Percentiles rank a stretch among this genome's conserved stretches.
phyloP scores from a whole-genome alignment of 176 grass and related monocot species.

The Cenchrus purpureus region DNA sequence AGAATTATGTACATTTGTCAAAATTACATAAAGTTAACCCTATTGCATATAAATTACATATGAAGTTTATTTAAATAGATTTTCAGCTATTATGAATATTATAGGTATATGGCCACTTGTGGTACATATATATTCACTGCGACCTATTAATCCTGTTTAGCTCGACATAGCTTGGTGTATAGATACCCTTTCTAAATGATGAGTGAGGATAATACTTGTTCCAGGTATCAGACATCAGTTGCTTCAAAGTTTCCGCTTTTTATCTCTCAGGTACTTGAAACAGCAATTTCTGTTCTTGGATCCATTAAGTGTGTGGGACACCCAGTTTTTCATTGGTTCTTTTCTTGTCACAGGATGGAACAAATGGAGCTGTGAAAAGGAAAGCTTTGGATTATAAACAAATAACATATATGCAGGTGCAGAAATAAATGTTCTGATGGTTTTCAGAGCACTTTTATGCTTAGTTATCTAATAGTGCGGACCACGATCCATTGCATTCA shows the following conservation, averaged over 20 bases:
- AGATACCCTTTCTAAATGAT: slow-evolving; percentile 18
- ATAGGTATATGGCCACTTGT: not conserved
- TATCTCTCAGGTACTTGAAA: slow-evolving; percentile 80
- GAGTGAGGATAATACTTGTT: slow-evolving; percentile 32
- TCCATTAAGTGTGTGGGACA: slow-evolving; percentile 28
- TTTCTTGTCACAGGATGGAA: slow-evolving; percentile 78
- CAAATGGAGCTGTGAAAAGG: slow-evolving; percentile 89
- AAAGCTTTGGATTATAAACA: slow-evolving; percentile 92
- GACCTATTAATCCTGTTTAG: not conserved
- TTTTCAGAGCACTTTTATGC: slow-evolving; percentile 6
- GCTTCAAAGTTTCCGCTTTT: slow-evolving; percentile 95
- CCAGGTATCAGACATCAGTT: slow-evolving; percentile 80
- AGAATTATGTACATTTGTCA: too few relatives aligned
- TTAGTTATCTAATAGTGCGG: slow-evolving; percentile 12
- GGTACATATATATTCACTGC: not conserved
- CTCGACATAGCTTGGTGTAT: slow-evolving; percentile 7
- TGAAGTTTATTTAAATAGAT: too few relatives aligned
- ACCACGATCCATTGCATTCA: not conserved
- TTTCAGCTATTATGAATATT: too few relatives aligned
- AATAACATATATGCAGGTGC: slow-evolving; percentile 91
- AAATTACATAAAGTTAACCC: too few relatives aligned
- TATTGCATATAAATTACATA: too few relatives aligned
- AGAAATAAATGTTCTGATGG: slow-evolving; percentile 19
- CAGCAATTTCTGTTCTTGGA: slow-evolving; percentile 31
- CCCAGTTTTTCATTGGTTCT: slow-evolving; percentile 32